Conservation (phyloP, 345 rosid species). For the Gynandropsis gynandra region DNA sequence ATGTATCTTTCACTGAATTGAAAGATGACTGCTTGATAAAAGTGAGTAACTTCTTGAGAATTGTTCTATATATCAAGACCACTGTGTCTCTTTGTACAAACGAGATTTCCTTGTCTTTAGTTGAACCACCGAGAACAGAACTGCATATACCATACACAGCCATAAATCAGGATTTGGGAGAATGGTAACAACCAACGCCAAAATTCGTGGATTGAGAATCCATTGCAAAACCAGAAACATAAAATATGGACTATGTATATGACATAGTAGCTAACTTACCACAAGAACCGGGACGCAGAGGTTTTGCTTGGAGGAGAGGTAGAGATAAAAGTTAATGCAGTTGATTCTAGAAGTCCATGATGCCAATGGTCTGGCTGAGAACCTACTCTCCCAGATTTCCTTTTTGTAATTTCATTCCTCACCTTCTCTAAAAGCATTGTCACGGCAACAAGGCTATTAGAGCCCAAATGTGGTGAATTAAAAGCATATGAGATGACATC, state of each 20-base stretch:
- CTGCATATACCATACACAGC: conserved; percentile 42
- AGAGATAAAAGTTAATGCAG: conserved; percentile 47
- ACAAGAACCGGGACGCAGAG: conserved; percentile 47
- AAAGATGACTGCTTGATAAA: conserved; percentile 59
- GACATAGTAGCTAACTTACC: conserved; percentile 39
- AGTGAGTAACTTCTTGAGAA: conserved; percentile 42
- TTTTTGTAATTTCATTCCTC: conserved; percentile 44
- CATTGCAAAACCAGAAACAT: neutral
- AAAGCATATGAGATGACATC: conserved; percentile 49
- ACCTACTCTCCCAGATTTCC: conserved; percentile 36
- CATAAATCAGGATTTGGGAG: conserved; percentile 14
- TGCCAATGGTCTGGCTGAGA: conserved; percentile 59
- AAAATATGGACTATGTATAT: conserved; percentile 7
- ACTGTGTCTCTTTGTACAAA: conserved; percentile 52
- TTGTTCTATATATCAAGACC: conserved; percentile 39
- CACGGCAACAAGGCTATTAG: conserved; percentile 34
- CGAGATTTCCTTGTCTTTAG: conserved; percentile 36
- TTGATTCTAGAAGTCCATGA: conserved; percentile 68
- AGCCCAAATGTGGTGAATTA: conserved; percentile 32
- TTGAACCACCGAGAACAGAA: conserved; percentile 69
- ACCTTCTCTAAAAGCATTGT: conserved; percentile 66
- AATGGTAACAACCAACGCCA: conserved; percentile 16
- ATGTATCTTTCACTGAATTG: conserved; percentile 47
- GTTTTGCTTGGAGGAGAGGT: conserved; percentile 35
- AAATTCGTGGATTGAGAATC: conserved; percentile 9